Conservation (phyloP, 2,329 filamentous ascomycete species). For the Dactylellina drechsleri region DNA sequence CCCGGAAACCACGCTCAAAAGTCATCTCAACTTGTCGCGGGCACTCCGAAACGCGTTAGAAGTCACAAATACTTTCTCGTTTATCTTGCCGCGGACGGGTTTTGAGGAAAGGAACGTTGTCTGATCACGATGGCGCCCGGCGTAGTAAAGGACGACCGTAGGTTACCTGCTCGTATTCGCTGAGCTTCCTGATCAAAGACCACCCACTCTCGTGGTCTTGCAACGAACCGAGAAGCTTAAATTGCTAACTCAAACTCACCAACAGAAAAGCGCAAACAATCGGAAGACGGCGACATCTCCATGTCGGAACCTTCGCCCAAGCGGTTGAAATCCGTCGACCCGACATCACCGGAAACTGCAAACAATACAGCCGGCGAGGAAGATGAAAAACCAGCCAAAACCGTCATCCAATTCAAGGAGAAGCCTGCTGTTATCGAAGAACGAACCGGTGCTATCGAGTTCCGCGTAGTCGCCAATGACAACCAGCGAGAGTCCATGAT, state of each 20-base stretch:
- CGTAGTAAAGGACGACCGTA: slow-evolving; percentile 49
- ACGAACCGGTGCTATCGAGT: slow-evolving; percentile 92
- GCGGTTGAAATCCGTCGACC: slow-evolving; percentile 50
- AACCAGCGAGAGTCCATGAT: slow-evolving; percentile 86
- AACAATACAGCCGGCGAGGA: slow-evolving; percentile 38
- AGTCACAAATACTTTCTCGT: neutral
- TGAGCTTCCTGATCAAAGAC: too few species aligned
- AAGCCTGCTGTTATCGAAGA: slow-evolving; percentile 92
- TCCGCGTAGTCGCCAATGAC: slow-evolving; percentile 98
- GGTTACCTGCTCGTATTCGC: neutral
- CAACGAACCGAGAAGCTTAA: too few species aligned
- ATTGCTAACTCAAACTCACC: too few species aligned
- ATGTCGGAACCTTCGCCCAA: slow-evolving; percentile 53
- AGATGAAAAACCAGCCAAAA: slow-evolving; percentile 42
- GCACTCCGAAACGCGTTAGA: neutral
- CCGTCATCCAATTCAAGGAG: slow-evolving; percentile 52
- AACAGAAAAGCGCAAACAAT: slow-evolving; percentile 43
- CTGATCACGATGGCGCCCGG: slow-evolving; percentile 40
- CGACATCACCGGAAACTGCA: slow-evolving; percentile 38
- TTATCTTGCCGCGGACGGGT: neutral
- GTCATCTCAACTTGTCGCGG: neutral
- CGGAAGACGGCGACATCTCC: slow-evolving; percentile 48
- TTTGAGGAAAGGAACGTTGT: neutral
- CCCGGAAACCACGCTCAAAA: slow-evolving; percentile 1
- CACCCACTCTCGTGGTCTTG: too few species aligned